phyloP scores from a whole-genome alignment of 2,329 filamentous ascomycete species.

The Penicillium sp. region DNA sequence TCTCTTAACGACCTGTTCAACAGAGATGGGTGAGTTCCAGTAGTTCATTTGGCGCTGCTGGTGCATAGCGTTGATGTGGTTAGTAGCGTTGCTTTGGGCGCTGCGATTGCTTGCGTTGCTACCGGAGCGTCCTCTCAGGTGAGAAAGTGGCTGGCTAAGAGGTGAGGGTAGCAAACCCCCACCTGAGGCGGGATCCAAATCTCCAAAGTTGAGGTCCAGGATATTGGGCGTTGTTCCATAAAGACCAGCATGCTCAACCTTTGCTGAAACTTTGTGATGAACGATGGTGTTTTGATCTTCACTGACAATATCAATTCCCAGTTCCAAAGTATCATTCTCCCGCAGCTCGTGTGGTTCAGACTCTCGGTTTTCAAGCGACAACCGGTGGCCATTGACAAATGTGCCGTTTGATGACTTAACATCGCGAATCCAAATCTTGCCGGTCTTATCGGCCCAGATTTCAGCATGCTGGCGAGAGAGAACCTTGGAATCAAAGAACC shows the following conservation, averaged over 20 bases:
- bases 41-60: constrained; percentile 80
- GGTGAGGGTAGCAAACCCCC: constrained; percentile 73
- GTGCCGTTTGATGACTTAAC: constrained; percentile 99
- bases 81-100: constrained; percentile 61
- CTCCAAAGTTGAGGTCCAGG: constrained; percentile 88
- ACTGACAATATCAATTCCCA: constrained; percentile 98
- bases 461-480: constrained; percentile 95
- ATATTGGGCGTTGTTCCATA: constrained; percentile 73
- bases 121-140: constrained; percentile 72
- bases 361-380: constrained; percentile 94
- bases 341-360: constrained; percentile 94
- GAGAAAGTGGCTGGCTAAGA: constrained; percentile 66
- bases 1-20: constrained; percentile 91
- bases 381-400: constrained; percentile 89
- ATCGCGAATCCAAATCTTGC: constrained; percentile 94
- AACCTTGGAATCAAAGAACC: constrained; percentile 98
- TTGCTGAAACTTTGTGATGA: constrained; percentile 96
- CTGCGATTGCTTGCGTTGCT: constrained; percentile 69
- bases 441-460: constrained; percentile 83
- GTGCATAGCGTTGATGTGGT: constrained; percentile 63
- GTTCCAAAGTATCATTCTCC: constrained; percentile 87
- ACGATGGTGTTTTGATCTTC: constrained; percentile 99
- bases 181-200: constrained; percentile 79
- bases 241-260: constrained; percentile 92
- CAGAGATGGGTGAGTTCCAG: constrained; percentile 86